phyloP scores from a whole-genome alignment of 225 moss, liverwort and hornwort species.

The Anthoceros angustus region DNA sequence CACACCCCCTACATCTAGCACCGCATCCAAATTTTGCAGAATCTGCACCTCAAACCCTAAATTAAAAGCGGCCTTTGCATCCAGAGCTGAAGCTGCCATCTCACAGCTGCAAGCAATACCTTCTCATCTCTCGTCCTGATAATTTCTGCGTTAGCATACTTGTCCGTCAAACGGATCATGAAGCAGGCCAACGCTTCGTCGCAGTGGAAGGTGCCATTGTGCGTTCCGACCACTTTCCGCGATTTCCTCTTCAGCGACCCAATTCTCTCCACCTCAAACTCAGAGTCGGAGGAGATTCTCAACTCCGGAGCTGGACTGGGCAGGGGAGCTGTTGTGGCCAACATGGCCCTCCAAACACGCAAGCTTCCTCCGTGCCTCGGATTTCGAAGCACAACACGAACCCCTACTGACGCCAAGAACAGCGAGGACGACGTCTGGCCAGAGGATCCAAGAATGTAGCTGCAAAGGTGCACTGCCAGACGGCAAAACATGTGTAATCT shows the following conservation, averaged over 20 bases:
- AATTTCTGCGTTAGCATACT: constrained; percentile 52
- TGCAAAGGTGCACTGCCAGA: background rate
- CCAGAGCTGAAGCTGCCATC: background rate
- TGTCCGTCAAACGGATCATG: constrained; percentile 77
- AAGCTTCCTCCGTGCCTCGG: background rate
- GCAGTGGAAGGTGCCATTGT: constrained; percentile 86
- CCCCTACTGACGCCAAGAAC: background rate
- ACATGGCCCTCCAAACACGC: background rate
- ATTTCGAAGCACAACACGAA: background rate
- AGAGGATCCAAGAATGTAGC: background rate
- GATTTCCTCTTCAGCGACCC: constrained; percentile 46
- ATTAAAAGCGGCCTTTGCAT: constrained; percentile 1
- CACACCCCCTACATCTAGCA: constrained; percentile 76
- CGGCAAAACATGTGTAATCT: background rate
- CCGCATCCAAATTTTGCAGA: constrained; percentile 67
- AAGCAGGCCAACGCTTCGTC: constrained; percentile 89
- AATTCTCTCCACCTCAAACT: constrained; percentile 5
- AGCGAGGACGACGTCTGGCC: background rate
- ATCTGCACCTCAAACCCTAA: constrained; percentile 27
- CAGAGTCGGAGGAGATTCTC: background rate
- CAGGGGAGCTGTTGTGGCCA: background rate
- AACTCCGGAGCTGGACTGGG: background rate
- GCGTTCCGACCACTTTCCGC: constrained; percentile 75
- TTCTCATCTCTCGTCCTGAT: constrained; percentile 70
- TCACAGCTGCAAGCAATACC: constrained; percentile 16